These are phyloP conservation scores for Salix suchowensis DNA, from an alignment of 345 rosid genomes.

Conservation along the genomic window DNA sequence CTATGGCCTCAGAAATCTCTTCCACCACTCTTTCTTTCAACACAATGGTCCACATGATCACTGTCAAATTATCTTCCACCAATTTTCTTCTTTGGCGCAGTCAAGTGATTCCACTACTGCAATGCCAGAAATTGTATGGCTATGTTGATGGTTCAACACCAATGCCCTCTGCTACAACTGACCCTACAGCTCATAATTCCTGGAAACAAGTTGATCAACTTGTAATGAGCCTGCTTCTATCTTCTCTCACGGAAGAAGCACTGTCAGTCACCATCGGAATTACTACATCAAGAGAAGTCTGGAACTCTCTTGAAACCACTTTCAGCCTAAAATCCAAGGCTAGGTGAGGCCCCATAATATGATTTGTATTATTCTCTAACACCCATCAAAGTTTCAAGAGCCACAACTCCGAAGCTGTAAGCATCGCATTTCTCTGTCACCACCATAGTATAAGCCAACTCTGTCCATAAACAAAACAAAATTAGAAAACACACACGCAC, in stretches of 20 bases:
- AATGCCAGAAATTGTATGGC: too few relatives aligned
- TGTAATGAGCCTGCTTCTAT: neutral
- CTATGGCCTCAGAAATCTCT: too few relatives aligned
- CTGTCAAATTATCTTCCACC: neutral
- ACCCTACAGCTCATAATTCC: neutral
- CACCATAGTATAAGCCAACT: neutral
- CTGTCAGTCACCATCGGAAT: neutral
- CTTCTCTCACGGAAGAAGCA: neutral
- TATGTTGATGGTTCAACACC: neutral
- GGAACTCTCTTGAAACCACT: neutral
- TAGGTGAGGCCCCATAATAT: too few relatives aligned
- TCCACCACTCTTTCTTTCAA: too few relatives aligned
- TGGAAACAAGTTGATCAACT: neutral
- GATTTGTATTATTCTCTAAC: too few relatives aligned
- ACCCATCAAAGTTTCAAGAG: neutral
- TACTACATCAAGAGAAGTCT: neutral
- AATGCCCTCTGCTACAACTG: neutral
- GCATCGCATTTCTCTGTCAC: slow-evolving; percentile 4
- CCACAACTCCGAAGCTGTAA: neutral
- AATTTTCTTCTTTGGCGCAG: neutral
- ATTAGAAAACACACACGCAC: neutral
- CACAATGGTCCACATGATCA: too few relatives aligned
- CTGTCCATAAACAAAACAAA: neutral
- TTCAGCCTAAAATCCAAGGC: too few relatives aligned
- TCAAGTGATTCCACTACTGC: neutral